These are phyloP conservation scores for Ogataea neopini DNA, from an alignment of 805 yeast genomes.

Conservation along the genomic window DNA sequence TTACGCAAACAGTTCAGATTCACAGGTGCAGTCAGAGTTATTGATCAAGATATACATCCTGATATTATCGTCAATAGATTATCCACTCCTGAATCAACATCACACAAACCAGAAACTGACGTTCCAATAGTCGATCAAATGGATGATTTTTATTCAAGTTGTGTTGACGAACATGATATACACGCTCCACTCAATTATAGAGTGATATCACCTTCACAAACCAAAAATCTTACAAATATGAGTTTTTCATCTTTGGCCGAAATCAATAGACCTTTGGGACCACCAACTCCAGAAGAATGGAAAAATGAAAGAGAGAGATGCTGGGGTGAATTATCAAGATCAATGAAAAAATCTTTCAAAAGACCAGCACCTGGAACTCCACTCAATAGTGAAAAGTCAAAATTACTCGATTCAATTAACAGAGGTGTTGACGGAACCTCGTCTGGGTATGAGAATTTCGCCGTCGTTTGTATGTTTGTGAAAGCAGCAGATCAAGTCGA, in stretches of 20 bases:
- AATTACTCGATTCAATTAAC: conserved; percentile 64
- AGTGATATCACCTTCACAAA: conserved; percentile 24
- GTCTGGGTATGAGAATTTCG: conserved; percentile 64
- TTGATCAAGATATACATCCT: conserved; percentile 35
- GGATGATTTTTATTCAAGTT: conserved; percentile 19
- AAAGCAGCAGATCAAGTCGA: conserved; percentile 71
- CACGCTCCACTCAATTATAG: conserved; percentile 21
- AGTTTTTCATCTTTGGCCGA: conserved; percentile 18
- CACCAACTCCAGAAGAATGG: conserved; percentile 69
- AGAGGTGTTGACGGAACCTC: conserved; percentile 85
- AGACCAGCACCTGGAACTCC: conserved; percentile 72
- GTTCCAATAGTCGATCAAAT: conserved; percentile 22
- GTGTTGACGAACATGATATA: conserved; percentile 12
- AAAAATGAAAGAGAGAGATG: conserved; percentile 57
- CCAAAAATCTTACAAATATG: conserved; percentile 10
- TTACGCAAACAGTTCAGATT: conserved; percentile 70
- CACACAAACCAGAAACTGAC: conserved; percentile 3
- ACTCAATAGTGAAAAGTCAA: conserved; percentile 54
- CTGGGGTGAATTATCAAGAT: conserved; percentile 62
- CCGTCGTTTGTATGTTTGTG: conserved; percentile 66
- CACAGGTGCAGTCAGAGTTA: conserved; percentile 60
- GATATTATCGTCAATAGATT: conserved; percentile 9
- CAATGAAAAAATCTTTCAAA: conserved; percentile 63
- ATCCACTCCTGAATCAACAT: neutral
- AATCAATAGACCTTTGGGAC: conserved; percentile 21